Evolutionary conservation across 345 rosid species (phyloP).

Genomic region (Orychophragmus violaceus): DNA sequence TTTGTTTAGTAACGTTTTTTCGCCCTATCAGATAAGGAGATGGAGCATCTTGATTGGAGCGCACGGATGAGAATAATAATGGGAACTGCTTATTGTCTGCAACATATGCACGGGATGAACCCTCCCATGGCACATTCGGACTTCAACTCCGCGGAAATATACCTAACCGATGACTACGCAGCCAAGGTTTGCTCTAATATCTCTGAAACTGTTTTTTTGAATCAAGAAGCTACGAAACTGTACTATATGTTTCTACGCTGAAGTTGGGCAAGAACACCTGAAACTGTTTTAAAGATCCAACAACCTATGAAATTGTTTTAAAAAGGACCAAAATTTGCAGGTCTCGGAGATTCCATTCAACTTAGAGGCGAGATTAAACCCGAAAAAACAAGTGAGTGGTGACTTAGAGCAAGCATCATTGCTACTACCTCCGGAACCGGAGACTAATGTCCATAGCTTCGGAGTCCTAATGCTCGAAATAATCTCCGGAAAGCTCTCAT

Average conservation of each 20-base stretch:
- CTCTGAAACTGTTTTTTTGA: background rate
- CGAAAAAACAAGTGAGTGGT: conserved; percentile 40
- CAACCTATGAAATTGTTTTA: background rate
- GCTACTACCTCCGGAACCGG: conserved; percentile 49
- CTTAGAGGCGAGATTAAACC: conserved; percentile 24
- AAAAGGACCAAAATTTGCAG: conserved; percentile 28
- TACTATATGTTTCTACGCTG: background rate
- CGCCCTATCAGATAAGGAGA: conserved; percentile 65
- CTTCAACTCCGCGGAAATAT: conserved; percentile 41
- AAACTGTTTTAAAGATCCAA: background rate
- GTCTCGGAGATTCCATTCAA: conserved; percentile 50
- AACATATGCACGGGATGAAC: conserved; percentile 81
- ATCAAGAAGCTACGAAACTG: too few relatives aligned
- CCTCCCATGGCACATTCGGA: conserved; percentile 62
- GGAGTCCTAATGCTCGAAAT: conserved; percentile 78
- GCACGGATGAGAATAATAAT: conserved; percentile 67
- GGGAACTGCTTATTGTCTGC: too few relatives aligned
- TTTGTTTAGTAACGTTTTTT: background rate
- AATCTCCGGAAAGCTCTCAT: conserved; percentile 70
- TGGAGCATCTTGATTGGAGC: conserved; percentile 91
- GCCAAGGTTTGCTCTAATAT: conserved; percentile 52
- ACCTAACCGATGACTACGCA: conserved; percentile 86
- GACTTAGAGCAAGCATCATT: conserved; percentile 41
- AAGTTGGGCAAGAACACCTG: background rate
- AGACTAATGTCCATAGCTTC: conserved; percentile 57